Evolutionary conservation across 2,329 filamentous ascomycete genomes (phyloP), one percentile per base, ranked within the genome.

Genomic region (Aureobasidium pullulans): DNA sequence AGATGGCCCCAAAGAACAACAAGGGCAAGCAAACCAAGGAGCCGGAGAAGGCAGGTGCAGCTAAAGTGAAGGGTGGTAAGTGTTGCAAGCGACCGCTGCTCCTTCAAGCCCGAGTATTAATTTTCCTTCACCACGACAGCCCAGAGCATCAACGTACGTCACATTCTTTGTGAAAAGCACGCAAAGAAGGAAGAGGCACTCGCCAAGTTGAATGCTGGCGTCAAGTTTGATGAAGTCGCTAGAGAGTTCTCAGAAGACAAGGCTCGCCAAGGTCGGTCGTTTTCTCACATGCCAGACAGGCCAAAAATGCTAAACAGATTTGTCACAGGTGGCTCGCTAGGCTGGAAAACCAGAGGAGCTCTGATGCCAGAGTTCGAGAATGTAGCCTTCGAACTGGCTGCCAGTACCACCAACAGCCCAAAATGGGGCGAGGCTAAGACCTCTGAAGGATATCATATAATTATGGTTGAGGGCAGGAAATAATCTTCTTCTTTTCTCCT

Each of bases 121-220:
- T 13, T 28, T 40, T 23, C 23, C n/a, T 28, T 15, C 11, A 5
- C 31, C 28, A 42, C 7, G 5, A 19, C 47, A 59, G 85, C 84
- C 0, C 84, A 86, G 67, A 79, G 79, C 61, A 88, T 90, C 74
- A 89, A 89, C 68, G 86, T 88, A 56, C 82, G 88, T 42, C 88
- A 91, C 71, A 89, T 90, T 61, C 72, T 89, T 76, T 91, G 88
- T 67, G 85, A 86, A 70, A 92, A 92, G 69, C 84, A 90, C 69
- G 75, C 77, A n/a, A 89, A 86, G 72, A 91, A 90, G 69, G 87
- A 90, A 68, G 85, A 90, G 69, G 88, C 88, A 0, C 71, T 90
- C 15, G 81, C 80, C 60, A 87, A 89, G 73, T 72, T 92, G 54
- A 79, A 79, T 40, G 82, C 78, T 3, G 86, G 87, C 1, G 79